These are phyloP conservation scores for Pulveroboletus sp. DNA, from an alignment of 768 basidiomycete genomes.

Conservation along the genomic window DNA sequence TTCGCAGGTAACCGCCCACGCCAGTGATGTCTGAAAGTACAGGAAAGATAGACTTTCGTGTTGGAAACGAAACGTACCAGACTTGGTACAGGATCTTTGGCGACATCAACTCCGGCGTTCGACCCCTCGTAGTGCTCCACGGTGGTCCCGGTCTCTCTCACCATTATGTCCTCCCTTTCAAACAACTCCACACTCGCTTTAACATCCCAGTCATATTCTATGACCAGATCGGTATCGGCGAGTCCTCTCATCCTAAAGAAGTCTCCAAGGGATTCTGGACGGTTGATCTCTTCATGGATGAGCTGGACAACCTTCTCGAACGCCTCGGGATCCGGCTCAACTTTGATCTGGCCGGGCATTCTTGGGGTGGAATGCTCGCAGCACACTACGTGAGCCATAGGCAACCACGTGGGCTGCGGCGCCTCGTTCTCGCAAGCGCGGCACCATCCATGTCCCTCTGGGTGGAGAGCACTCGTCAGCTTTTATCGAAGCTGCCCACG, in stretches of 20 bases:
- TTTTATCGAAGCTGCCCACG: slow-evolving; percentile 26
- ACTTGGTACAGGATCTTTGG: slow-evolving; percentile 47
- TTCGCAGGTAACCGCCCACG: no score
- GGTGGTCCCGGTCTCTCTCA: slow-evolving; percentile 44
- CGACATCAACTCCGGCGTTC: slow-evolving; percentile 30
- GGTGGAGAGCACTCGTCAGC: slow-evolving; percentile 20
- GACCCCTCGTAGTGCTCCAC: slow-evolving; percentile 43
- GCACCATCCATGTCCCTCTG: slow-evolving; percentile 31
- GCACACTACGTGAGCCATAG: slow-evolving; percentile 37
- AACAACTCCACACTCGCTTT: slow-evolving; percentile 29
- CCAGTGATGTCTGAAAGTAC: slow-evolving; percentile 20
- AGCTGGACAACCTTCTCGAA: slow-evolving; percentile 48
- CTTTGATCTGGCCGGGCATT: slow-evolving; percentile 52
- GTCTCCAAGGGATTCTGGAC: slow-evolving; percentile 37
- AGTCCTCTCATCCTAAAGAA: slow-evolving; percentile 40
- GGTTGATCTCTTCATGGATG: slow-evolving; percentile 48
- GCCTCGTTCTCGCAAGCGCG: slow-evolving; percentile 32
- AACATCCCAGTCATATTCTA: slow-evolving; percentile 47
- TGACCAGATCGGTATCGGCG: slow-evolving; percentile 48
- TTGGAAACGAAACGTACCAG: slow-evolving; percentile 28
- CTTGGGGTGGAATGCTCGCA: slow-evolving; percentile 57
- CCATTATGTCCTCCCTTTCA: slow-evolving; percentile 39
- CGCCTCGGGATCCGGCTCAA: slow-evolving; percentile 37
- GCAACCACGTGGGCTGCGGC: slow-evolving; percentile 38
- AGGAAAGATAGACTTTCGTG: slow-evolving; percentile 20